These are phyloP conservation scores for Exophiala xenobiotica DNA, from an alignment of 2,329 filamentous ascomycete species.

Conservation along the genomic window DNA sequence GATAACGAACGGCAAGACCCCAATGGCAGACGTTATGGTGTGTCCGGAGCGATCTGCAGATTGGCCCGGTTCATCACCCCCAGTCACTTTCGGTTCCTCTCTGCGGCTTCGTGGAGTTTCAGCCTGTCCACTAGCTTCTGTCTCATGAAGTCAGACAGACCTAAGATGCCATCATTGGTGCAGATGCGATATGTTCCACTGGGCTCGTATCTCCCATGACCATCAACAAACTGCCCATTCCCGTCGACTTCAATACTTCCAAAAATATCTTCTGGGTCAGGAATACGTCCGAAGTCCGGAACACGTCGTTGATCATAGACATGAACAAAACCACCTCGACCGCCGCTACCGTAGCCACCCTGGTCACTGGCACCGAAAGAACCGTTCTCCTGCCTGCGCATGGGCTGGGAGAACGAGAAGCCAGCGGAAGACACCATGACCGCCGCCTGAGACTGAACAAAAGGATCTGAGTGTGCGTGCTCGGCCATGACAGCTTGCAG, in stretches of 20 bases:
- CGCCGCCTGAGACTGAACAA: conserved; percentile 58
- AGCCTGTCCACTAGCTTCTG: conserved; percentile 51
- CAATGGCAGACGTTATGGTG: too few relatives aligned
- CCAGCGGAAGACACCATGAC: conserved; percentile 61
- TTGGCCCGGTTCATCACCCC: too few relatives aligned
- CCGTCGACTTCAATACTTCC: conserved; percentile 63
- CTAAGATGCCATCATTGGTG: conserved; percentile 60
- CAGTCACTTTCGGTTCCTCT: conserved; percentile 21
- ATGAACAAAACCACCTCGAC: conserved; percentile 62
- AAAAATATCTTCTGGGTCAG: conserved; percentile 64
- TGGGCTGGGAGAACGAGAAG: conserved; percentile 31
- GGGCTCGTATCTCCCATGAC: conserved; percentile 58
- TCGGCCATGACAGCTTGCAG: conserved; percentile 56
- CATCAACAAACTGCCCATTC: conserved; percentile 56
- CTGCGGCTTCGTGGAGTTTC: conserved; percentile 33
- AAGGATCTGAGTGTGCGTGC: conserved; percentile 56
- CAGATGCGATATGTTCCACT: conserved; percentile 62
- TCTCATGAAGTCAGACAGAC: conserved; percentile 49
- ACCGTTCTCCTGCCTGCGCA: conserved; percentile 46
- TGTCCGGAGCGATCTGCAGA: too few relatives aligned
- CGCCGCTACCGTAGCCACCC: conserved; percentile 58
- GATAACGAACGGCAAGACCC: too few relatives aligned
- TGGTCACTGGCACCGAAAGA: conserved; percentile 59
- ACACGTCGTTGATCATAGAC: conserved; percentile 60
- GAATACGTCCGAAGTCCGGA: conserved; percentile 63